Evolutionary conservation across 129 eudicot genomes (phyloP), one percentile per base, ranked within the genome.

Genomic region (Flaveria robusta): DNA sequence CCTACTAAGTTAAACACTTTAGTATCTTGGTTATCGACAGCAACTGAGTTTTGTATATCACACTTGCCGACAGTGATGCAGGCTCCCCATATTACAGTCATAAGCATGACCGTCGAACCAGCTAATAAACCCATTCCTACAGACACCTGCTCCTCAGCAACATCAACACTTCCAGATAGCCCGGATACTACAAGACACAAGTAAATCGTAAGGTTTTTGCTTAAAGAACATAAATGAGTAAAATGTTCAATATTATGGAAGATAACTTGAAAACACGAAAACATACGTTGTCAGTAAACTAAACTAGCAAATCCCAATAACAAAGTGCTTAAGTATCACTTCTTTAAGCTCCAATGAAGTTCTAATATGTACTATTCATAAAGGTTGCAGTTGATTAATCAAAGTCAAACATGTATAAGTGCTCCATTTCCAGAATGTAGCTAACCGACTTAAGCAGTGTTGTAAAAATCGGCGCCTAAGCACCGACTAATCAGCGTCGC

Each of bases 61-160:
- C 96, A 90, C 86, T 93, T 93, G 78, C 96, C 98, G 82, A 90
- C 95, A 62, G 85, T 15, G 66, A 88, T 70, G 77, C 98, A 93
- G 78, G 89, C 75, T 45, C 98, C 98, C 98, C 98, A 93, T 51
- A 90, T 82, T 26, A 86, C 68, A 45, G 98, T 93, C 41, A 93
- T 88, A 72, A 90, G 95, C 98, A 93, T 90, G 73, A 93, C 95
- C 2, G 98, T 93, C 8, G 98, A 90, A 16, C 98, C 98, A 70
- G 98, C 92, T 56, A 93, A 86, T 73, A 93, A 81, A 18, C 98
- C 98, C 90, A 93, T 93, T 76, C 98, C 98, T 51, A 93, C 96
- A 13, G 98, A 93, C 15, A 93, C 96, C 86, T 93, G 95, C 43
- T 87, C 87, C 77, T 93, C 96, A 85, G 98, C 98, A 79, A 83